Evolutionary conservation across 108 stramenopile species (phyloP).

Genomic region (Stephanodiscus minutulus): DNA sequence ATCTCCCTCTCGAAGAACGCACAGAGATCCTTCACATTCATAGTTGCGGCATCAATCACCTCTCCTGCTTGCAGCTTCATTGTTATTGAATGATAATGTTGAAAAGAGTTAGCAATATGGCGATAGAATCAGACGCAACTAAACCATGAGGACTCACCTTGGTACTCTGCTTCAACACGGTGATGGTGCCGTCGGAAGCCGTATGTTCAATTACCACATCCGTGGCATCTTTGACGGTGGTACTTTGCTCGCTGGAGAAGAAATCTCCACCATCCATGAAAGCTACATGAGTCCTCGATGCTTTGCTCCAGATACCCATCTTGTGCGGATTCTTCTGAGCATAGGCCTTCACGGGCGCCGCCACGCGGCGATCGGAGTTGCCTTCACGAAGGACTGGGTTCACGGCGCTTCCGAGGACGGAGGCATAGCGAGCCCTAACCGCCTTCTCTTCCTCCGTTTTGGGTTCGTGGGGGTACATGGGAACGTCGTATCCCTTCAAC

Average conservation of each 20-base stretch:
- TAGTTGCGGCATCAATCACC: slow-evolving; percentile 84
- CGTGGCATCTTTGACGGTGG: slow-evolving; percentile 59
- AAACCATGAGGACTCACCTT: slow-evolving; percentile 24
- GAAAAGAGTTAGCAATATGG: background rate
- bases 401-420: slow-evolving; percentile 87
- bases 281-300: slow-evolving; percentile 83
- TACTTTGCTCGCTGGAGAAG: slow-evolving; percentile 81
- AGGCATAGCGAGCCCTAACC: slow-evolving; percentile 72
- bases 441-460: slow-evolving; percentile 64
- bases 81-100: background rate
- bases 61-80: slow-evolving; percentile 70
- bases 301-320: slow-evolving; percentile 89
- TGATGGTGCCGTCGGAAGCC: slow-evolving; percentile 56
- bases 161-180: slow-evolving; percentile 72
- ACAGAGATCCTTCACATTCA: slow-evolving; percentile 65
- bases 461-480: slow-evolving; percentile 86
- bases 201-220: slow-evolving; percentile 76
- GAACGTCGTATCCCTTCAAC: slow-evolving; percentile 91
- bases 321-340: slow-evolving; percentile 95
- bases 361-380: slow-evolving; percentile 91
- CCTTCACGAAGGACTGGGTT: slow-evolving; percentile 95
- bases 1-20: slow-evolving; percentile 84
- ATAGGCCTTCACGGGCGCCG: slow-evolving; percentile 90
- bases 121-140: background rate
- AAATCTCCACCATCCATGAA: slow-evolving; percentile 93